Conservation (phyloP, 768 basidiomycete species). For the Pleurotus salmoneostramineus region DNA sequence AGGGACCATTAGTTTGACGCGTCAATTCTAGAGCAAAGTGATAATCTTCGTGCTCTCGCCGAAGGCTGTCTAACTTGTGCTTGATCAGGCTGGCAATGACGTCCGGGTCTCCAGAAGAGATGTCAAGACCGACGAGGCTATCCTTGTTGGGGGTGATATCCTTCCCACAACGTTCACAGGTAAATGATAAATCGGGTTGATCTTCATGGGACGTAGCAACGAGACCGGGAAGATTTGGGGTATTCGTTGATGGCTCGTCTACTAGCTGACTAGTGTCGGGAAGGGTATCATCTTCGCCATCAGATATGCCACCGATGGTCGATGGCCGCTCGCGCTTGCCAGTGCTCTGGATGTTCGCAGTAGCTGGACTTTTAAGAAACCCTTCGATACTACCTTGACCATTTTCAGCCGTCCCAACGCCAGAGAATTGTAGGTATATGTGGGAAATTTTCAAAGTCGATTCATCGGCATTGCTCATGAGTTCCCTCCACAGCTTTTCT, state of each 20-base stretch:
- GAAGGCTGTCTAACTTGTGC: slow-evolving; percentile 10
- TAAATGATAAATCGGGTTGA: slow-evolving; percentile 30
- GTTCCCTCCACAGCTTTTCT: slow-evolving; percentile 83
- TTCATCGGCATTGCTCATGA: slow-evolving; percentile 46
- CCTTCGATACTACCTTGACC: slow-evolving; percentile 88
- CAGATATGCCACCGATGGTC: not conserved
- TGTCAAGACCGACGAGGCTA: slow-evolving; percentile 9
- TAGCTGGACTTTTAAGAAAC: slow-evolving; percentile 55
- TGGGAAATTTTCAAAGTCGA: slow-evolving; percentile 63
- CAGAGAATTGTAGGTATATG: slow-evolving; percentile 72
- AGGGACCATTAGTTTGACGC: slow-evolving; percentile 26
- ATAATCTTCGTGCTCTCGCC: slow-evolving; percentile 82
- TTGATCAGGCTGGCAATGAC: slow-evolving; percentile 33
- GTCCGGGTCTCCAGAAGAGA: slow-evolving; percentile 22
- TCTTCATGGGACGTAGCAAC: not conserved
- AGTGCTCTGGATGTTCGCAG: slow-evolving; percentile 28
- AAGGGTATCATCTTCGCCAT: not conserved
- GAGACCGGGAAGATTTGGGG: not conserved
- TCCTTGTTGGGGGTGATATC: slow-evolving; percentile 30
- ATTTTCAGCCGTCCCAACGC: slow-evolving; percentile 66
- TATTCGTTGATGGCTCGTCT: not conserved
- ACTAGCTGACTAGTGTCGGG: not conserved
- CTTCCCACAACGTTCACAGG: slow-evolving; percentile 58
- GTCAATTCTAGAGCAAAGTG: slow-evolving; percentile 84
- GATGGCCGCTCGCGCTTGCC: not conserved